phyloP scores from a whole-genome alignment of 768 basidiomycete genomes.

The Mycena crocata region DNA sequence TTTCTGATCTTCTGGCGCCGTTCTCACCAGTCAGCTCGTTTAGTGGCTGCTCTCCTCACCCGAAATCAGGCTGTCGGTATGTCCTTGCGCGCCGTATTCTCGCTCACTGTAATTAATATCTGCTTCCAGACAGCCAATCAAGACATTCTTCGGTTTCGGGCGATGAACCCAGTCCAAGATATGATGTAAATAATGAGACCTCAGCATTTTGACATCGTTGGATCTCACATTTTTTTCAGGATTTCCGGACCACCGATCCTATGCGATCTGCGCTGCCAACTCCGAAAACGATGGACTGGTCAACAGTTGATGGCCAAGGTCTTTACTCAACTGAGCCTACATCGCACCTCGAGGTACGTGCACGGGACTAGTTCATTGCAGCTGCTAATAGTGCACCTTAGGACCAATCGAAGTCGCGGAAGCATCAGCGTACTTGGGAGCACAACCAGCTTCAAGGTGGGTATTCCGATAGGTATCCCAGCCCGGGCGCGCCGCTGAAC shows the following conservation, averaged over 20 bases:
- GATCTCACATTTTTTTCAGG: constrained; percentile 38
- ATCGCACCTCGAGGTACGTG: constrained; percentile 59
- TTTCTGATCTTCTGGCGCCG: constrained; percentile 19
- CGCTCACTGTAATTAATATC: constrained; percentile 8
- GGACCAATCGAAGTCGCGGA: constrained; percentile 60
- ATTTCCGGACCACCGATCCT: constrained; percentile 53
- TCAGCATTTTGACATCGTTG: constrained; percentile 5
- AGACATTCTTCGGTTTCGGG: constrained; percentile 65
- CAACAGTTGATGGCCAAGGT: constrained; percentile 53
- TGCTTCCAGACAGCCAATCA: constrained; percentile 54
- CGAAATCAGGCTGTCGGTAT: constrained; percentile 55
- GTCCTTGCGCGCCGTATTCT: constrained; percentile 3
- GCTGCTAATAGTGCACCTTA: constrained; percentile 33
- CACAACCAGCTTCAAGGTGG: constrained; percentile 59
- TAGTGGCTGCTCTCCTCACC: constrained; percentile 60
- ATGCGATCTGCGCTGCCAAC: constrained; percentile 55
- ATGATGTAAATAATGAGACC: constrained; percentile 27
- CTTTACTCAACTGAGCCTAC: constrained; percentile 56
- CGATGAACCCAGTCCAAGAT: constrained; percentile 61
- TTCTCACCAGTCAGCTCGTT: constrained; percentile 33
- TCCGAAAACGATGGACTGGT: constrained; percentile 61
- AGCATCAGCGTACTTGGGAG: constrained; percentile 75
- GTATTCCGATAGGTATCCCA: constrained; percentile 15
- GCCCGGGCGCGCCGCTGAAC: constrained; percentile 15
- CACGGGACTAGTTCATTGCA: constrained; percentile 2